A percentile compares a stretch with the other conserved stretches of the same genome.
These are phyloP conservation scores for Citropsis articulata DNA, from an alignment of 345 rosid genomes.

Conservation along the genomic window DNA sequence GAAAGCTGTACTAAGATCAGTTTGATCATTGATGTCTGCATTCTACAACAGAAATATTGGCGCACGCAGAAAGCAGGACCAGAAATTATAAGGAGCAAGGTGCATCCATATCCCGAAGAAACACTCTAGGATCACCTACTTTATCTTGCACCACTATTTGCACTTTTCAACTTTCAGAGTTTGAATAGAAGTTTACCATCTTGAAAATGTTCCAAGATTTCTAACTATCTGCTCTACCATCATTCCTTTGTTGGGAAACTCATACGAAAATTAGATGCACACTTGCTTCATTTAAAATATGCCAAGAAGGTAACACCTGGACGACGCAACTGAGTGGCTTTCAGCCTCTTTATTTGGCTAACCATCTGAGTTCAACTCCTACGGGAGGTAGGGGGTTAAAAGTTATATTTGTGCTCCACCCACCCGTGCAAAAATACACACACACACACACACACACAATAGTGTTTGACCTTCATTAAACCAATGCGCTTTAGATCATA, in stretches of 20 bases:
- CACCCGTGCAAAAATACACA: no score
- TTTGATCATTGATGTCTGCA: neutral
- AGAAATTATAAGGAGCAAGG: neutral
- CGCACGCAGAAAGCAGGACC: neutral
- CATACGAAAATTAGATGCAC: neutral
- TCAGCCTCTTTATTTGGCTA: no score
- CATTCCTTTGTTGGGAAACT: neutral
- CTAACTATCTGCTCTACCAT: neutral
- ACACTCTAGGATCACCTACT: neutral
- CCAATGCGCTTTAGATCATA: neutral
- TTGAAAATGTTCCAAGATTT: neutral
- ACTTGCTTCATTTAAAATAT: neutral
- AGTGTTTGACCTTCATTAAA: slow-evolving; percentile 6
- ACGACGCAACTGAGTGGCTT: no score
- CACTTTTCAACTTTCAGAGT: neutral
- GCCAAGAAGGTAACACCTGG: neutral
- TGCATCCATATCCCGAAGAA: neutral
- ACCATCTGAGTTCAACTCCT: no score
- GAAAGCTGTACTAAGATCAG: neutral
- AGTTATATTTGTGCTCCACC: no score
- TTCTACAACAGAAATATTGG: neutral
- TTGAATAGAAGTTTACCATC: neutral
- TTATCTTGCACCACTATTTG: neutral
- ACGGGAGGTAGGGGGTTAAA: no score
- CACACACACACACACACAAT: neutral